Evolutionary conservation across 768 basidiomycete species (phyloP), one percentile per base, ranked within the genome.

Genomic region (Rossbeevera mucosa): DNA sequence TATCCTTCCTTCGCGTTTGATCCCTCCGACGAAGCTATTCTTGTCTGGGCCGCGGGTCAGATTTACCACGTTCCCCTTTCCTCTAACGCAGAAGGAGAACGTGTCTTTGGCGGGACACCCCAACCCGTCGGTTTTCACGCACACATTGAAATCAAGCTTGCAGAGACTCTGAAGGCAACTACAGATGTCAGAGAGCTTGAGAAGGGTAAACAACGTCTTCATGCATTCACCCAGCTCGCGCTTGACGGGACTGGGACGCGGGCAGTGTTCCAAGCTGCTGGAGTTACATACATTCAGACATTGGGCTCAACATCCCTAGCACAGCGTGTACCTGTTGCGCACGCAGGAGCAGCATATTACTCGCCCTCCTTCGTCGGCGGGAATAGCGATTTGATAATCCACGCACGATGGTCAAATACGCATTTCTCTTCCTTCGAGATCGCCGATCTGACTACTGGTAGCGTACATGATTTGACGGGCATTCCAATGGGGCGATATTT

Each of bases 1-100:
- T 89, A 89, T 58, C 87, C 86, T 0, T 82, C 85, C 1, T 89
- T 85, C 60, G 76, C 86, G 8, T 88, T 88, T 61, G 51, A 55
- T 53, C 52, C 64, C 7, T 60, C 54, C 25, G 60, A 64, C 21
- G 56, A 59, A 20, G 64, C 62, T 21, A 69, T 88, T 48, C 74
- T 88, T 55, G 82, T 88, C 51, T 88, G 86, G 86, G 83, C 86
- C 4, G 79, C 83, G 2, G 86, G 86, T 2, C 79, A 85, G 52
- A 86, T 88, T 22, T 80, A 81, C 63, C 73, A 71, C 13, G 74
- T 88, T 11, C 85, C 86, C 14, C 68, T 88, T 16, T 12, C 50
- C 33, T 21, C 43, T 30, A 64, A 65, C 21, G 42, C 44, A 26
- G 48, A 62, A 14, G 82, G 83, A 20, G 87, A 88, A 59, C 78